Evolutionary conservation across 345 rosid genomes (phyloP).

Genomic region (Brassica incana): DNA sequence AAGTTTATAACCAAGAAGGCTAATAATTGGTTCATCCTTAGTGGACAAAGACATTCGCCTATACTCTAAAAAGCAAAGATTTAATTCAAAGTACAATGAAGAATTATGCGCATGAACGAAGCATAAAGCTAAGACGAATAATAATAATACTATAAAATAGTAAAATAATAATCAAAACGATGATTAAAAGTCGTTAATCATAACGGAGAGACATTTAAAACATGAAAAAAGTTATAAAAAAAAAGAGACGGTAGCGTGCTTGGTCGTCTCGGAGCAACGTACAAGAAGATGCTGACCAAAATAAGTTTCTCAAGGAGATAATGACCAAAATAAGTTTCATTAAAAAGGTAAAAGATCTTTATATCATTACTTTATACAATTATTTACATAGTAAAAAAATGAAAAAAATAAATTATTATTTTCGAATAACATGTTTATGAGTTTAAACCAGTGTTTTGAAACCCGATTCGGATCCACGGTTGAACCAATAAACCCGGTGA

Average conservation of each 20-base stretch:
- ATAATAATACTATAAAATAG: neutral
- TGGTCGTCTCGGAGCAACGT: conserved; percentile 13
- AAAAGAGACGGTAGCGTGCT: neutral
- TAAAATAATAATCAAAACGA: neutral
- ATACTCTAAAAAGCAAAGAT: neutral
- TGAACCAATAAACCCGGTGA: too few species aligned
- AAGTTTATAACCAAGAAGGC: neutral
- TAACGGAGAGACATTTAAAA: neutral
- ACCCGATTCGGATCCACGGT: too few species aligned
- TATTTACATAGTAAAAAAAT: too few species aligned
- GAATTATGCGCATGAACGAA: conserved; percentile 3
- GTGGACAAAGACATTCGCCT: neutral
- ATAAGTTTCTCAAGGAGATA: too few species aligned
- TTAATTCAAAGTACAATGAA: neutral
- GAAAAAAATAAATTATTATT: too few species aligned
- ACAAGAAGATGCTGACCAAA: conserved; percentile 3
- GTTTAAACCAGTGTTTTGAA: too few species aligned
- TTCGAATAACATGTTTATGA: too few species aligned
- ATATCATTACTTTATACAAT: too few species aligned
- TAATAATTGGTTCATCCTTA: neutral
- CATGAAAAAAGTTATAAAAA: neutral
- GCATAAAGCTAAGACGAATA: neutral
- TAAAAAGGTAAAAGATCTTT: too few species aligned
- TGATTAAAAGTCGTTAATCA: conserved; percentile 5
- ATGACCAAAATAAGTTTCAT: too few species aligned